phyloP scores from a whole-genome alignment of 2,329 filamentous ascomycete species.

The Aspergillus persii region DNA sequence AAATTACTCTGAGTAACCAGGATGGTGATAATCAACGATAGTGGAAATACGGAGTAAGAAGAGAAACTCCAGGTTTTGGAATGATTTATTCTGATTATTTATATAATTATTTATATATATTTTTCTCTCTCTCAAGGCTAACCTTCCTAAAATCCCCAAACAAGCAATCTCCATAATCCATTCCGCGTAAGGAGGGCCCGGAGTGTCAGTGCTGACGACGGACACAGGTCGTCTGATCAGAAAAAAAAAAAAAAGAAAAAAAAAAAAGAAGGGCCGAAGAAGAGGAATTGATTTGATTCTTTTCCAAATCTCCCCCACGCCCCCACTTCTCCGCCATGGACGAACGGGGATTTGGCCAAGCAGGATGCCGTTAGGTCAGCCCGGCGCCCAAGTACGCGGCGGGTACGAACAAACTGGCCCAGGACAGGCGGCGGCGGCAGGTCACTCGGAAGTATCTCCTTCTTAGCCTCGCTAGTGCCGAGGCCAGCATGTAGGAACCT shows the following conservation, averaged over 20 bases:
- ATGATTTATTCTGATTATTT: too few relatives aligned
- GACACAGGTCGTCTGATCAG: slow-evolving; percentile 24
- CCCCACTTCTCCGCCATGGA: slow-evolving; percentile 28
- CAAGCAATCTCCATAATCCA: slow-evolving; percentile 1
- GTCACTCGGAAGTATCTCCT: neutral
- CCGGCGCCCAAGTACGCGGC: too few relatives aligned
- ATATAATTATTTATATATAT: too few relatives aligned
- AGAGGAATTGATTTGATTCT: neutral
- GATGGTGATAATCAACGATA: too few relatives aligned
- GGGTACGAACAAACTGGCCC: neutral
- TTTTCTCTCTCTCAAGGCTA: neutral
- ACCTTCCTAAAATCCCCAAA: slow-evolving; percentile 5
- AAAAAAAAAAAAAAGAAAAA: slow-evolving; percentile 14
- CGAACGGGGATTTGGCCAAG: slow-evolving; percentile 11
- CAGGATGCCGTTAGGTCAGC: neutral
- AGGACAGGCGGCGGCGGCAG: neutral
- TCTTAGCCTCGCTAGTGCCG: too few relatives aligned
- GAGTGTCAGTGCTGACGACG: slow-evolving; percentile 17
- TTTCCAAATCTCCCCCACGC: slow-evolving; percentile 20
- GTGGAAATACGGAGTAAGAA: too few relatives aligned
- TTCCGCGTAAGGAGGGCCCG: slow-evolving; percentile 11
- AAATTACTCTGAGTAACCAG: too few relatives aligned
- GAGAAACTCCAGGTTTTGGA: too few relatives aligned
- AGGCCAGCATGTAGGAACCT: neutral
- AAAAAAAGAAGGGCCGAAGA: slow-evolving; percentile 6